A percentile compares a stretch with the other conserved stretches of the same genome.
Conservation (phyloP, 352 stramenopile genomes). For the Globisporangium polare region DNA sequence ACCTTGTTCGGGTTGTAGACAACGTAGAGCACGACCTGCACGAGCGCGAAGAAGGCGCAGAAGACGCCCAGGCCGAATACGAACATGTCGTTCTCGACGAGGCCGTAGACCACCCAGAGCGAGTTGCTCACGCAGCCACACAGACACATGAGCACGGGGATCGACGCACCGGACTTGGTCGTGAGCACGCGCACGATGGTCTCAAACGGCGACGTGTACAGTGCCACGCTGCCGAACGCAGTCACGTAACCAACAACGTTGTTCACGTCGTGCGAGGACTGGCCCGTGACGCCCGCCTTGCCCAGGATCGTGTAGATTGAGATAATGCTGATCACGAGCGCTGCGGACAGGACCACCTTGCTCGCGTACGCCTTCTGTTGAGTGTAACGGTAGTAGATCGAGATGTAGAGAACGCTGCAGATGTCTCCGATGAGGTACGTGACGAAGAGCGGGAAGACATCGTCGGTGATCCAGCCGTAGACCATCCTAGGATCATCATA, state of each 20-base stretch:
- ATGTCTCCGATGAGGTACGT: slow-evolving; percentile 28
- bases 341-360: not conserved
- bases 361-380: slow-evolving; percentile 8
- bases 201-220: slow-evolving; percentile 34
- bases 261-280: slow-evolving; percentile 4
- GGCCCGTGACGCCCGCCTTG: slow-evolving; percentile 5
- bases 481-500: slow-evolving; percentile 7
- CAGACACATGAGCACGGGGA: slow-evolving; percentile 24
- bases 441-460: slow-evolving; percentile 30
- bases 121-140: slow-evolving; percentile 18
- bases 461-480: slow-evolving; percentile 9
- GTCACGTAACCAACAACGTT: slow-evolving; percentile 25
- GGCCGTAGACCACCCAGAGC: slow-evolving; percentile 28
- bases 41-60: slow-evolving; percentile 10
- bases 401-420: slow-evolving; percentile 21
- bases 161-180: slow-evolving; percentile 24
- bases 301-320: slow-evolving; percentile 11
- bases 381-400: slow-evolving; percentile 20
- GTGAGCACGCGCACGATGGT: slow-evolving; percentile 33
- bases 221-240: slow-evolving; percentile 7
- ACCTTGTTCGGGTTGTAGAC: slow-evolving; percentile 5
- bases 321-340: not conserved
- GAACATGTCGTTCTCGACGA: slow-evolving; percentile 21
- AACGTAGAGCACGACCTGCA: slow-evolving; percentile 15
- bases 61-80: slow-evolving; percentile 12